Percentiles rank a stretch among this genome's conserved stretches.
phyloP scores from a whole-genome alignment of 2,329 filamentous ascomycete species.

The Monilinia fructicola region DNA sequence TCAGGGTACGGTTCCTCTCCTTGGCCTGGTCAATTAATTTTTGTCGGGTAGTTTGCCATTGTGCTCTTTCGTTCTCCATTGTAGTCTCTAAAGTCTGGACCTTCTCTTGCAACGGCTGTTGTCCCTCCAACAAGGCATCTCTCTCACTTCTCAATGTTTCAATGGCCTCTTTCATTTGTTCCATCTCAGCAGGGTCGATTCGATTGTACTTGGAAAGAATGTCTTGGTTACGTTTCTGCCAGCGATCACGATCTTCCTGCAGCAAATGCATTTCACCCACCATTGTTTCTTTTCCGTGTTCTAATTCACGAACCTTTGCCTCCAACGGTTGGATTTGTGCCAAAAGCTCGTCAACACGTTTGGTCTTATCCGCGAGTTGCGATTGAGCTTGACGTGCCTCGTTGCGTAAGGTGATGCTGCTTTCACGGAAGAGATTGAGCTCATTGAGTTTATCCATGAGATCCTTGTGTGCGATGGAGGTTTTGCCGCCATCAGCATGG shows the following conservation, averaged over 20 bases:
- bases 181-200: slow-evolving; percentile 89
- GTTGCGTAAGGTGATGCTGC: slow-evolving; percentile 84
- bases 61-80: slow-evolving; percentile 54
- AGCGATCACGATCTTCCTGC: slow-evolving; percentile 87
- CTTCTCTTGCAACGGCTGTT: slow-evolving; percentile 52
- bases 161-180: slow-evolving; percentile 80
- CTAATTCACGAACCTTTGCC: slow-evolving; percentile 74
- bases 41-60: slow-evolving; percentile 53
- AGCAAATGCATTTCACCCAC: slow-evolving; percentile 80
- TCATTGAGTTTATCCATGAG: slow-evolving; percentile 94
- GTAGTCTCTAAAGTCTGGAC: slow-evolving; percentile 53
- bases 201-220: slow-evolving; percentile 96
- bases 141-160: slow-evolving; percentile 64
- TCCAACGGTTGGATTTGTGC: slow-evolving; percentile 79
- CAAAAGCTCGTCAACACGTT: slow-evolving; percentile 72
- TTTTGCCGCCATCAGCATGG: slow-evolving; percentile 70
- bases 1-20: slow-evolving; percentile 56
- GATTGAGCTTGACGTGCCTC: slow-evolving; percentile 79
- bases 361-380: slow-evolving; percentile 71
- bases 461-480: slow-evolving; percentile 78
- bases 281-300: slow-evolving; percentile 69
- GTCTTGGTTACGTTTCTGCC: slow-evolving; percentile 93
- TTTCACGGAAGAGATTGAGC: slow-evolving; percentile 93
- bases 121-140: slow-evolving; percentile 46
- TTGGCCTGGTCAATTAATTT: slow-evolving; percentile 64